Evolutionary conservation across 2,329 filamentous ascomycete species (phyloP).

Genomic region (Aspergillus tamarii): DNA sequence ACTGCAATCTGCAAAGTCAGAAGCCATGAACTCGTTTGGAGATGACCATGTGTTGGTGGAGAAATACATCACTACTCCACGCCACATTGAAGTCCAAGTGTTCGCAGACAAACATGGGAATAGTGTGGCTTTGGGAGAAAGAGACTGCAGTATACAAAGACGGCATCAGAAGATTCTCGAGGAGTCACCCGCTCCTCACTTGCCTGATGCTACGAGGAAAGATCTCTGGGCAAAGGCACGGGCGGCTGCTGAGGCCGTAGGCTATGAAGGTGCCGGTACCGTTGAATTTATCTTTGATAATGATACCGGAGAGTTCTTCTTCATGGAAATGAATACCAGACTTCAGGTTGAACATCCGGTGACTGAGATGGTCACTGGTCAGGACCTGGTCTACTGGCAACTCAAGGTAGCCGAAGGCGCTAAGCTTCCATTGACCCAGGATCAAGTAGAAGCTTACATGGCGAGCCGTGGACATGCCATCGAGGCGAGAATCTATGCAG

Average conservation of each 20-base stretch:
- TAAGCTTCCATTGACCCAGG: slow-evolving; percentile 67
- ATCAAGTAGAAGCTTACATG: slow-evolving; percentile 71
- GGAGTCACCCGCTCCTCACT: slow-evolving; percentile 66
- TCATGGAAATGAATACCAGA: slow-evolving; percentile 77
- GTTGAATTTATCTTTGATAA: slow-evolving; percentile 73
- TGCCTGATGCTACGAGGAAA: slow-evolving; percentile 61
- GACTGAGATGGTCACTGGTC: slow-evolving; percentile 75
- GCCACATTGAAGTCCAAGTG: slow-evolving; percentile 69
- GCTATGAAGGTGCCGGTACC: slow-evolving; percentile 68
- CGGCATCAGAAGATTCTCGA: slow-evolving; percentile 70
- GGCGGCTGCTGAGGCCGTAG: slow-evolving; percentile 64
- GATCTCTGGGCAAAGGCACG: slow-evolving; percentile 69
- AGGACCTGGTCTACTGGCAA: slow-evolving; percentile 93
- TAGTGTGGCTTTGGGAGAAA: slow-evolving; percentile 65
- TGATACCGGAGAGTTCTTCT: slow-evolving; percentile 67
- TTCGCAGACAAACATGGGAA: slow-evolving; percentile 69
- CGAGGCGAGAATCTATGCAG: slow-evolving; percentile 94
- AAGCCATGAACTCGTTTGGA: slow-evolving; percentile 66
- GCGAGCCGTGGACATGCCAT: slow-evolving; percentile 79
- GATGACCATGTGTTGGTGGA: slow-evolving; percentile 70
- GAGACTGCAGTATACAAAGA: slow-evolving; percentile 68
- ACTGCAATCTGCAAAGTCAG: slow-evolving; percentile 65
- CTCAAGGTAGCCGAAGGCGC: slow-evolving; percentile 79
- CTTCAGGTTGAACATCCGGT: slow-evolving; percentile 97
- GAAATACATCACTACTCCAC: slow-evolving; percentile 68